phyloP scores from a whole-genome alignment of 805 yeast genomes.

The Ogataea nakhonphanomensis region DNA sequence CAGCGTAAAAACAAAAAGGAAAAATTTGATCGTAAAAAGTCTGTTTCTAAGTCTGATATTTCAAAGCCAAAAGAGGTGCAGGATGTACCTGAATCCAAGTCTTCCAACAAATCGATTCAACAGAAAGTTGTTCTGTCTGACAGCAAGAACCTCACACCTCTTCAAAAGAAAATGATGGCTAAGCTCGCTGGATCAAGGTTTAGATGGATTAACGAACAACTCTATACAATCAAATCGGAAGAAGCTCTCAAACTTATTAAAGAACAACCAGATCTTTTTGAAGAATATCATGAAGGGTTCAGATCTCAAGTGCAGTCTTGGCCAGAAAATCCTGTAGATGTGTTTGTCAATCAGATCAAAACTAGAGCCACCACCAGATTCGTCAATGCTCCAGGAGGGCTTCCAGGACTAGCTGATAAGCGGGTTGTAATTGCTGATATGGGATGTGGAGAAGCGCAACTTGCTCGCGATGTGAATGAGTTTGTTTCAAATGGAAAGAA shows the following conservation, averaged over 20 bases:
- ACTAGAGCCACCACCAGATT: conserved; percentile 52
- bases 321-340: conserved; percentile 99
- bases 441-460: conserved; percentile 98
- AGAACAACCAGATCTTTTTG: conserved; percentile 83
- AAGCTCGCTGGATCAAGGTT: conserved; percentile 93
- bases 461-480: conserved; percentile 62
- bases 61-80: too few species aligned
- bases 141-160: conserved; percentile 54
- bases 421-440: conserved; percentile 87
- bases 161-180: conserved; percentile 94
- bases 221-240: conserved; percentile 82
- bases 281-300: conserved; percentile 94
- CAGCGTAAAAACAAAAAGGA: conserved; percentile 8
- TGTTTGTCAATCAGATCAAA: conserved; percentile 70
- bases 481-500: conserved; percentile 38
- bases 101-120: too few species aligned
- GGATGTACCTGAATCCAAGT: too few species aligned
- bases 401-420: conserved; percentile 65
- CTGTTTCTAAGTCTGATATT: too few species aligned
- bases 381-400: conserved; percentile 92
- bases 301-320: conserved; percentile 91
- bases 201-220: conserved; percentile 96
- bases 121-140: too few species aligned
- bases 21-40: conserved; percentile 6
- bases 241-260: conserved; percentile 70